Conservation (phyloP, 2,329 filamentous ascomycete genomes). For the Incumbomyces lentus region DNA sequence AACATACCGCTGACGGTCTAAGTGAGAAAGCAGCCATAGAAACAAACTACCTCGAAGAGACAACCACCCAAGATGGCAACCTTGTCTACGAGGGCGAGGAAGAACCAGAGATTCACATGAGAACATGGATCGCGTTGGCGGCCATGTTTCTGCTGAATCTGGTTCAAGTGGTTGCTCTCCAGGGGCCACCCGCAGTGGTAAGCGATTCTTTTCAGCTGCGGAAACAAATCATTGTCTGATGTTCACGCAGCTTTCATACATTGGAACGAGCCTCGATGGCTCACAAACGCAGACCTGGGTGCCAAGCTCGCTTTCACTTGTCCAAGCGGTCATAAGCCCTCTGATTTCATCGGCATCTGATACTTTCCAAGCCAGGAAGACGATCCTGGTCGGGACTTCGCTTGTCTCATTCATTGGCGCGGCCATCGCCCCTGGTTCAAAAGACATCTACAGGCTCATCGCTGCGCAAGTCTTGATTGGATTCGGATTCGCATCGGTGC, state of each 20-base stretch:
- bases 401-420: slow-evolving; percentile 12
- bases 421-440: slow-evolving; percentile 15
- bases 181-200: slow-evolving; percentile 17
- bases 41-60: slow-evolving; percentile 11
- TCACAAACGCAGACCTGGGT: slow-evolving; percentile 14
- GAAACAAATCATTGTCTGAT: no score
- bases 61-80: slow-evolving; percentile 6
- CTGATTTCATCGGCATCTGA: slow-evolving; percentile 15
- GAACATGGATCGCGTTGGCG: slow-evolving; percentile 15
- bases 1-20: neutral
- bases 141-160: slow-evolving; percentile 16
- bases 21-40: neutral
- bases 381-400: slow-evolving; percentile 13
- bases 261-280: slow-evolving; percentile 11
- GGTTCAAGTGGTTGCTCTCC: slow-evolving; percentile 14
- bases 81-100: slow-evolving; percentile 13
- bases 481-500: slow-evolving; percentile 15
- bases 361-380: slow-evolving; percentile 17
- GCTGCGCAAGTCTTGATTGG: slow-evolving; percentile 16
- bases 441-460: slow-evolving; percentile 14
- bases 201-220: slow-evolving; percentile 3
- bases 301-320: slow-evolving; percentile 15
- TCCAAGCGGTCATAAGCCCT: slow-evolving; percentile 16
- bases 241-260: slow-evolving; percentile 12
- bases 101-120: slow-evolving; percentile 15